Evolutionary conservation across 371 early-diverging fungal species (phyloP), one percentile per base, ranked within the genome.

Genomic region (Mucor sp.): DNA sequence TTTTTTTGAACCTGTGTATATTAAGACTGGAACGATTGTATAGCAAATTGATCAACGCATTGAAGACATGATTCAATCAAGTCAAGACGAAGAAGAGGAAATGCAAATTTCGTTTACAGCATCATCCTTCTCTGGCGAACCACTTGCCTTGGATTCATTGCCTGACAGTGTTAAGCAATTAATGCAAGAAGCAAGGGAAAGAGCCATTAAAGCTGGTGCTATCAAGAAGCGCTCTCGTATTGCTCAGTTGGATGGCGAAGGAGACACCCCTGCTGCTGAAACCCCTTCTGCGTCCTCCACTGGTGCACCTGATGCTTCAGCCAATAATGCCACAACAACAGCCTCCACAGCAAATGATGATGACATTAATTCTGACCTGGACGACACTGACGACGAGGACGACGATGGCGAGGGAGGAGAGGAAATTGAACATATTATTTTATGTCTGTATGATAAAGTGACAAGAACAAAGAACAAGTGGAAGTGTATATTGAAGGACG

Each of bases 391-490:
- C 62, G 87, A 86, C 27, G 93, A 92, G 17, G 90, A 89, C 23
- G 76, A 80, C 30, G 94, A 91, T 55, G 92, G 89, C 6, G 94
- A 91, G 48, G 93, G 90, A 48, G 89, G 82, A 32, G 90, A 90
- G 67, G 94, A 95, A 28, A 83, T 89, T 39, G 92, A 89, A 55
- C 90, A 97, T 70, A 90, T 96, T 63, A 93, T 97, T 35, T 74
- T 98, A 41, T 98, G 98, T 74, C 94, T 95, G 70, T 97, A 95
- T 76, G 99, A 97, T 73, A 97, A 97, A 82, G 93, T 89, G 32
- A 90, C 90, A 19, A 90, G 98, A 66, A 94, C 94, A 67, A 97
- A 96, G 82, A 98, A 96, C 87, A 95, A 95, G 82, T 98, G 98
- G 98, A 95, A 96, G 86, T 96, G 97, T 74, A 89, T 92, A 9